Percentiles rank a stretch among this genome's conserved stretches.
Evolutionary conservation across 176 grass and related monocot genomes (phyloP).

Genomic region (Aegilops speltoides): DNA sequence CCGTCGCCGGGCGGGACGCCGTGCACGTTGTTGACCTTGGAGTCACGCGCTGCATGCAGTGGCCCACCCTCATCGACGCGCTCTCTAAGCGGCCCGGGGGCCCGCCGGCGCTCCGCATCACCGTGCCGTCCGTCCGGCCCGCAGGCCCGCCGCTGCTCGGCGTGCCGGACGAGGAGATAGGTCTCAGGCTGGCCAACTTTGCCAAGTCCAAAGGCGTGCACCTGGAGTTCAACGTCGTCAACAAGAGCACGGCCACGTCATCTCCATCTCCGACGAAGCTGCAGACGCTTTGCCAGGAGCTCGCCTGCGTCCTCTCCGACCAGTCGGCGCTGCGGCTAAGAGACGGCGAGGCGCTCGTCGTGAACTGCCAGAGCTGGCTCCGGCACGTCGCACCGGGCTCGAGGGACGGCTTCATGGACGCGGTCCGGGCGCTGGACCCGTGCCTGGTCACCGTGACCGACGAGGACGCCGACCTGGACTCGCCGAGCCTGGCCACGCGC

Average conservation of each 20-base stretch:
- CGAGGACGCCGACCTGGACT: slow-evolving; percentile 87
- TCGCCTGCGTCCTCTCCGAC: slow-evolving; percentile 43
- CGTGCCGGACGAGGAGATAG: slow-evolving; percentile 64
- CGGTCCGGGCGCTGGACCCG: slow-evolving; percentile 45
- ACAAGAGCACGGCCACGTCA: slow-evolving; percentile 22
- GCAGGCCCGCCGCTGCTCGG: slow-evolving; percentile 44
- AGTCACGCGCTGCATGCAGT: slow-evolving; percentile 95
- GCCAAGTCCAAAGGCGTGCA: slow-evolving; percentile 69
- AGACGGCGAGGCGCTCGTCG: slow-evolving; percentile 70
- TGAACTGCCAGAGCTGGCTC: slow-evolving; percentile 88
- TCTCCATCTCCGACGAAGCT: slow-evolving; percentile 32
- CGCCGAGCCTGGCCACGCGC: slow-evolving; percentile 56
- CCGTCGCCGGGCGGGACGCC: slow-evolving; percentile 41
- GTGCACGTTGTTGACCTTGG: slow-evolving; percentile 86
- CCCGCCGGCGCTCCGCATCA: slow-evolving; percentile 64
- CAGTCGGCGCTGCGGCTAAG: slow-evolving; percentile 22
- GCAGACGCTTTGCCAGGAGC: slow-evolving; percentile 31
- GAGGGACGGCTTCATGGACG: slow-evolving; percentile 54
- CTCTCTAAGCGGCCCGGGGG: slow-evolving; percentile 63
- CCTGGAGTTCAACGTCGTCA: slow-evolving; percentile 67
- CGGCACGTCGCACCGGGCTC: slow-evolving; percentile 49
- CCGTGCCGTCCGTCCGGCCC: slow-evolving; percentile 44
- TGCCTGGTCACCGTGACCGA: slow-evolving; percentile 75
- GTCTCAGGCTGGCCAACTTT: slow-evolving; percentile 65
- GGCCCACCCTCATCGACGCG: slow-evolving; percentile 86